These are phyloP conservation scores for Terfezia boudieri DNA, from an alignment of 495 filamentous ascomycete genomes.

Conservation along the genomic window DNA sequence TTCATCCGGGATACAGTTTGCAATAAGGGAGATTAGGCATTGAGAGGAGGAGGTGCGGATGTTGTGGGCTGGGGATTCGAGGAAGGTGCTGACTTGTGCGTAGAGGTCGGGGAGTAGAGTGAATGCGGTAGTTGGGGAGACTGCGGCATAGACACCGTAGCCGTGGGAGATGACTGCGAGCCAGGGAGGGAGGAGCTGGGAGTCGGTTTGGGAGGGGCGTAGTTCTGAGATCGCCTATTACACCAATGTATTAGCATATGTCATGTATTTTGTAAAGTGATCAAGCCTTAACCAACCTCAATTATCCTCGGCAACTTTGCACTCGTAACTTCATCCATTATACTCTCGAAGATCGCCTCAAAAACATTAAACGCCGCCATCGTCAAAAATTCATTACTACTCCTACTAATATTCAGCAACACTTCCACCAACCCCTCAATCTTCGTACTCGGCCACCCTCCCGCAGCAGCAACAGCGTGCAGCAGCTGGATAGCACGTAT, in stretches of 20 bases:
- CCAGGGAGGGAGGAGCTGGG: conserved; percentile 83
- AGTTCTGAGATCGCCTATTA: conserved; percentile 50
- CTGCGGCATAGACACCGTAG: conserved; percentile 78
- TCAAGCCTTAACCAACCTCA: conserved; percentile 25
- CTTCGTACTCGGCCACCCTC: conserved; percentile 93
- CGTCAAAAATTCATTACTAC: conserved; percentile 80
- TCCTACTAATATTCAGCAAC: conserved; percentile 63
- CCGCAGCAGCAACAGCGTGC: conserved; percentile 70
- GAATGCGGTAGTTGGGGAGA: conserved; percentile 69
- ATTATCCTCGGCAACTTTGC: conserved; percentile 73
- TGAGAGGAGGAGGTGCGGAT: conserved; percentile 85
- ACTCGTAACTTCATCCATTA: conserved; percentile 58
- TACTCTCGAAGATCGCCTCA: conserved; percentile 78
- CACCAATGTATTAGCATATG: too few species aligned
- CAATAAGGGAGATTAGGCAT: conserved; percentile 76
- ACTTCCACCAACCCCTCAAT: conserved; percentile 78
- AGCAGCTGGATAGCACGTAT: conserved; percentile 83
- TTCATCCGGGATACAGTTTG: conserved; percentile 58
- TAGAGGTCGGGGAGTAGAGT: conserved; percentile 67
- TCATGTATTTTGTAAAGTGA: not conserved
- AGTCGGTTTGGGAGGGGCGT: conserved; percentile 72
- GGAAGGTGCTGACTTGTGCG: conserved; percentile 48
- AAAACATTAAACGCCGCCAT: conserved; percentile 93
- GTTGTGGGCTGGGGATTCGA: conserved; percentile 70
- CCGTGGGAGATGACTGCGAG: conserved; percentile 83